Evolutionary conservation across 2,329 filamentous ascomycete genomes (phyloP).

Genomic region (Nemania serpens): DNA sequence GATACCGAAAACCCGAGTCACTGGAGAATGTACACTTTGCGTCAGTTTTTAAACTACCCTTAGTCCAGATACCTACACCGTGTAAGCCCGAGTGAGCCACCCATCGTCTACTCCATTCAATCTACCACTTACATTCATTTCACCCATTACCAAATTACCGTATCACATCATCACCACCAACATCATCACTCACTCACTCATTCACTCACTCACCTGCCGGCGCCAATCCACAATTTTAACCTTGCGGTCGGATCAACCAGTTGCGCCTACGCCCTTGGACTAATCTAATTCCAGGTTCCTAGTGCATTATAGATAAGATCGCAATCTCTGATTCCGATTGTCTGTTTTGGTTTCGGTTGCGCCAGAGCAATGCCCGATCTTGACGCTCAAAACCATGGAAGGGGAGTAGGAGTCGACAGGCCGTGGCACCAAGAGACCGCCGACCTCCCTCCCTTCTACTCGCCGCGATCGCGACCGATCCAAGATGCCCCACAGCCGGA

Average conservation of each 20-base stretch:
- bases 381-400: neutral
- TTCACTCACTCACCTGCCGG: neutral
- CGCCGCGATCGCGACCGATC: conserved; percentile 44
- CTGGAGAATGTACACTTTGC: no score
- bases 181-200: no score
- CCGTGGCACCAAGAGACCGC: conserved; percentile 37
- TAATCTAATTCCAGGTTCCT: no score
- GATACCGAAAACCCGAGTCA: no score
- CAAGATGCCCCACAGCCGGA: conserved; percentile 29
- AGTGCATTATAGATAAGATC: neutral
- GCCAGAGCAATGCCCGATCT: conserved; percentile 19
- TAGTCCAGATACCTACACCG: no score
- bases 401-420: neutral
- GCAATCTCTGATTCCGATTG: neutral
- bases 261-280: neutral
- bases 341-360: neutral
- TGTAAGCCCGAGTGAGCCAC: no score
- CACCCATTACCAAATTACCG: no score
- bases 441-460: conserved; percentile 54
- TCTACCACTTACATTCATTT: no score
- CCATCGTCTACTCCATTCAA: no score
- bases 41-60: no score
- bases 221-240: neutral
- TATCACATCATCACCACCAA: no score
- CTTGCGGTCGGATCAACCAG: neutral